Evolutionary conservation across 495 filamentous ascomycete species (phyloP).

Genomic region (Lasiosphaeria hispida): DNA sequence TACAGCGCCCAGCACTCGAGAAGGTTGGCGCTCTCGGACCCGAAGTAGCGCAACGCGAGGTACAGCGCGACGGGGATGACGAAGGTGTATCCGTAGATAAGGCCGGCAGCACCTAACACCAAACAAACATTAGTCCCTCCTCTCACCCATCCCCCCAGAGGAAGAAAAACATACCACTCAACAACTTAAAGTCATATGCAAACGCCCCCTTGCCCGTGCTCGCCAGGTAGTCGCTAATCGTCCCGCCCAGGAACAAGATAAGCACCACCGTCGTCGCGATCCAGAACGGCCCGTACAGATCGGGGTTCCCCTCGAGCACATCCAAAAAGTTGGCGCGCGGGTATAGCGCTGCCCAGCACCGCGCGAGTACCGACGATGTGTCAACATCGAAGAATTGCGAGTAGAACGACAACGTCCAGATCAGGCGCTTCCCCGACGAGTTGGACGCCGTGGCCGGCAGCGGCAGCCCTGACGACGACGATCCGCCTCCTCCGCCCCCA

Average conservation of each 20-base stretch:
- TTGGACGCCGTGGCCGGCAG: constrained; percentile 57
- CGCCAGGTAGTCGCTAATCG: constrained; percentile 84
- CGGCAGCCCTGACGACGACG: constrained; percentile 54
- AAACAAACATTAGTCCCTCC: constrained; percentile 21
- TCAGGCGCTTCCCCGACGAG: constrained; percentile 65
- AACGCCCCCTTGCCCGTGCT: constrained; percentile 40
- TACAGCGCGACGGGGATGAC: constrained; percentile 81
- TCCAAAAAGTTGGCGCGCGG: constrained; percentile 93
- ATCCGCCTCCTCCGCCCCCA: constrained; percentile 24
- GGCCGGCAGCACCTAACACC: constrained; percentile 67
- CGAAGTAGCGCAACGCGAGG: constrained; percentile 90
- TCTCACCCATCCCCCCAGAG: not conserved
- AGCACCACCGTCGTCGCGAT: constrained; percentile 97
- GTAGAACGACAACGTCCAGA: constrained; percentile 93
- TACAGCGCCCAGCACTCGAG: constrained; percentile 94
- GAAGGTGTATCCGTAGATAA: constrained; percentile 91
- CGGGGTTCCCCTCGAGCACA: constrained; percentile 93
- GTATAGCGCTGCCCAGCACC: constrained; percentile 80
- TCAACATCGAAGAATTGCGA: constrained; percentile 98
- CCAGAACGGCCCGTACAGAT: constrained; percentile 94
- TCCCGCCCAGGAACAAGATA: constrained; percentile 91
- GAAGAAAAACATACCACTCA: constrained; percentile 54
- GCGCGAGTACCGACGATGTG: constrained; percentile 77
- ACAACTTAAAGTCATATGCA: constrained; percentile 83
- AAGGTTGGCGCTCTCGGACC: constrained; percentile 79